Evolutionary conservation across 257 asterid species (phyloP).

Genomic region (Solanum pimpinellifolium): DNA sequence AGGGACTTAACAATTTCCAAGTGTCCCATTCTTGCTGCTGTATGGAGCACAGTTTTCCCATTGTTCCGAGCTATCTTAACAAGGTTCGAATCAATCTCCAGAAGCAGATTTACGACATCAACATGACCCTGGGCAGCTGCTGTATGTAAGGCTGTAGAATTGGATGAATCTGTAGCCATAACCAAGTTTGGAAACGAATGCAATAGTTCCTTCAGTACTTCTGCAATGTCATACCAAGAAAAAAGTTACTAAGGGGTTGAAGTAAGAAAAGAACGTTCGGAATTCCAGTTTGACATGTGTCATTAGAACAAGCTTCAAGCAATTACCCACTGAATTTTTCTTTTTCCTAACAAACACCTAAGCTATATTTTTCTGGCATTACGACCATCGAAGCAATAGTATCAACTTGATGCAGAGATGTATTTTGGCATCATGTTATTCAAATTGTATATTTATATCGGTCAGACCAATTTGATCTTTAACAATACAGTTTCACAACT

Average conservation of each 20-base stretch:
- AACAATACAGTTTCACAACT: background rate
- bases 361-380: background rate
- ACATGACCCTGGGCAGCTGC: constrained; percentile 93
- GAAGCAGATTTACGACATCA: constrained; percentile 63
- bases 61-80: constrained; percentile 89
- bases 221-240: constrained; percentile 29
- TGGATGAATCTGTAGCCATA: constrained; percentile 78
- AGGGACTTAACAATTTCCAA: constrained; percentile 81
- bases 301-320: background rate
- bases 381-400: background rate
- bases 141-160: constrained; percentile 88
- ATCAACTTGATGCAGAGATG: background rate
- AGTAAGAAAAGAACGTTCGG: background rate
- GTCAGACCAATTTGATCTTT: background rate
- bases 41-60: constrained; percentile 86
- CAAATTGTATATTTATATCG: background rate
- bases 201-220: constrained; percentile 65
- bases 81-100: constrained; percentile 62
- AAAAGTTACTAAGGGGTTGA: background rate
- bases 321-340: background rate
- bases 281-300: background rate
- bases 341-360: background rate
- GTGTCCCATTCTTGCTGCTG: constrained; percentile 95
- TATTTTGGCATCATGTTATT: background rate
- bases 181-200: constrained; percentile 57